phyloP scores from a whole-genome alignment of 768 basidiomycete species.

The Pleurotus salmoneostramineus region DNA sequence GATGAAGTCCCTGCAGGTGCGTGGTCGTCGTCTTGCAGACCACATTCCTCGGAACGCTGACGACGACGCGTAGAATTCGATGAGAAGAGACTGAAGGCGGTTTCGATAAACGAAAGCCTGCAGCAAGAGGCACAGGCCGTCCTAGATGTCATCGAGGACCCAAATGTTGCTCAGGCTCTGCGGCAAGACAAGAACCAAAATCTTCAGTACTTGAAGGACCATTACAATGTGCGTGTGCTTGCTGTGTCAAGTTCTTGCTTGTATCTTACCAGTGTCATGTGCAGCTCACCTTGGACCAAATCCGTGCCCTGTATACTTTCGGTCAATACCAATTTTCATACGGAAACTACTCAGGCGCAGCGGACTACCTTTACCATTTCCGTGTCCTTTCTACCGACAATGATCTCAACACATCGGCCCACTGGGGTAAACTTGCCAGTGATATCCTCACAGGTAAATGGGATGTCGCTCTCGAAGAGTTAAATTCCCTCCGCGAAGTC shows the following conservation, averaged over 20 bases:
- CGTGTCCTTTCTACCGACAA: slow-evolving; percentile 92
- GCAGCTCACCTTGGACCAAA: slow-evolving; percentile 95
- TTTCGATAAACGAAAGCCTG: slow-evolving; percentile 79
- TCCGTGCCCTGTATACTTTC: slow-evolving; percentile 94
- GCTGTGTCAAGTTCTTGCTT: slow-evolving; percentile 2
- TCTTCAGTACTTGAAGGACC: slow-evolving; percentile 87
- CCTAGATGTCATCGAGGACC: slow-evolving; percentile 93
- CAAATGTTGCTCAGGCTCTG: slow-evolving; percentile 90
- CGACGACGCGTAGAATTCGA: slow-evolving; percentile 64
- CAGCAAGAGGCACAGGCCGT: slow-evolving; percentile 91
- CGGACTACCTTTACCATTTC: slow-evolving; percentile 98
- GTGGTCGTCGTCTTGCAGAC: slow-evolving; percentile 13
- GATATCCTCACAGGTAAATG: slow-evolving; percentile 94
- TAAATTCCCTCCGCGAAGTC: slow-evolving; percentile 90
- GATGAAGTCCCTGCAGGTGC: slow-evolving; percentile 66
- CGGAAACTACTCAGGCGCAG: slow-evolving; percentile 94
- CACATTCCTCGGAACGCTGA: neutral
- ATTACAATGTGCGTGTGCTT: slow-evolving; percentile 68
- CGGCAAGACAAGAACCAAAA: slow-evolving; percentile 98
- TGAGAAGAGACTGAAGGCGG: slow-evolving; percentile 74
- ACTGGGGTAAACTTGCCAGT: slow-evolving; percentile 98
- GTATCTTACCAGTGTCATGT: neutral
- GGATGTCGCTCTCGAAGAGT: slow-evolving; percentile 93
- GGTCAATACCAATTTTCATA: slow-evolving; percentile 99
- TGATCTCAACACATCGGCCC: slow-evolving; percentile 91